Percentiles rank a stretch among this genome's conserved stretches.
Evolutionary conservation across 805 yeast species (phyloP).

Genomic region (Hanseniaspora clermontiae): DNA sequence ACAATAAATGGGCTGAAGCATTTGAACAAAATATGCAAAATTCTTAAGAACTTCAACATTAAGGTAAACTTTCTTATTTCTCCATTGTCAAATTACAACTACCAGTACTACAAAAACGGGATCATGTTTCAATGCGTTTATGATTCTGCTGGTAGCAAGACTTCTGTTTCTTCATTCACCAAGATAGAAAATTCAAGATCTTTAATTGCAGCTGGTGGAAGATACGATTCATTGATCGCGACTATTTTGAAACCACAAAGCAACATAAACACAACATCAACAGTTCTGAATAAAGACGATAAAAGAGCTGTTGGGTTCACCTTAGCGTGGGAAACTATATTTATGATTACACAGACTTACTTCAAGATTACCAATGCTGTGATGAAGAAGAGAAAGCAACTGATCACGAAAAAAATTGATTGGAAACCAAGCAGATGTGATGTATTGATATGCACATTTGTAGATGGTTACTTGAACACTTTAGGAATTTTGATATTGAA

Average conservation of each 20-base stretch:
- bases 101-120: constrained; percentile 65
- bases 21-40: constrained; percentile 44
- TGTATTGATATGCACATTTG: constrained; percentile 62
- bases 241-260: constrained; percentile 49
- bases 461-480: constrained; percentile 42
- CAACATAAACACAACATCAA: constrained; percentile 16
- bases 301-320: constrained; percentile 77
- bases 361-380: constrained; percentile 30
- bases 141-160: constrained; percentile 26
- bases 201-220: constrained; percentile 80
- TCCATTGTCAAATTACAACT: constrained; percentile 76
- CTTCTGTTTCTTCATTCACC: not conserved
- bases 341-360: constrained; percentile 38
- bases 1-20: constrained; percentile 54
- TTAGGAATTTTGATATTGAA: constrained; percentile 53
- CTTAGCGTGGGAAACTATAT: constrained; percentile 57
- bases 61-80: constrained; percentile 46
- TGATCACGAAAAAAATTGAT: constrained; percentile 30
- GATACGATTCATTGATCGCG: constrained; percentile 67
- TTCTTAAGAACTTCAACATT: constrained; percentile 48
- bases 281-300: constrained; percentile 18
- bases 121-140: constrained; percentile 79
- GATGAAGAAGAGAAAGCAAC: constrained; percentile 26
- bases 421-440: constrained; percentile 62
- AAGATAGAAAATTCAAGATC: constrained; percentile 29